These are phyloP conservation scores for Pseudocercospora macadamiae DNA, from an alignment of 2,329 filamentous ascomycete genomes.

Conservation along the genomic window DNA sequence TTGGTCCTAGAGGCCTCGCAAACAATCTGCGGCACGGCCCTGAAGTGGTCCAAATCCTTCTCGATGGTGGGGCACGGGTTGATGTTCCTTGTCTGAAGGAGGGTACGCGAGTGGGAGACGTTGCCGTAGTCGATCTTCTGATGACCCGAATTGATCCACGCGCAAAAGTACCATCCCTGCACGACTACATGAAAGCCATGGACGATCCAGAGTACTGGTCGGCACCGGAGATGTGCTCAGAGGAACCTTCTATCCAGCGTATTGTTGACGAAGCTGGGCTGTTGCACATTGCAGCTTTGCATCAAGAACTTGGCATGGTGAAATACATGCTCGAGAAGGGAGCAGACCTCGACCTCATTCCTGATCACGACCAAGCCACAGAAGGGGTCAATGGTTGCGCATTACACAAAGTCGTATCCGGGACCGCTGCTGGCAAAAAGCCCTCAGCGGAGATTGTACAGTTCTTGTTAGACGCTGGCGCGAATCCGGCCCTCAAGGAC, in stretches of 20 bases:
- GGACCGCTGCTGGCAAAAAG: constrained; percentile 8
- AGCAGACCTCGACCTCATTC: constrained; percentile 12
- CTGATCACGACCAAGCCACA: constrained; percentile 6
- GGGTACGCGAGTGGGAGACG: constrained; percentile 13
- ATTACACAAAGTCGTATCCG: constrained; percentile 17
- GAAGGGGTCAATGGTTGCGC: constrained; percentile 17
- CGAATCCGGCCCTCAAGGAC: constrained; percentile 15
- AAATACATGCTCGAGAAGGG: constrained; percentile 11
- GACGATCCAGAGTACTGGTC: constrained; percentile 16
- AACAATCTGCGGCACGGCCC: constrained; percentile 15
- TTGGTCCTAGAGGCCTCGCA: constrained; percentile 14
- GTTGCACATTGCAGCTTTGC: constrained; percentile 15
- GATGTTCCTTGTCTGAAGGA: constrained; percentile 17
- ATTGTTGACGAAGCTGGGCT: constrained; percentile 20
- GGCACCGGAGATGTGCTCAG: constrained; percentile 16
- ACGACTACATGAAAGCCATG: constrained; percentile 16
- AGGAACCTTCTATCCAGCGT: constrained; percentile 13
- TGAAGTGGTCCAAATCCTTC: constrained; percentile 18
- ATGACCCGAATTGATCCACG: constrained; percentile 16
- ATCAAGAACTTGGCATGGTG: constrained; percentile 17
- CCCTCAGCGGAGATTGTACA: constrained; percentile 13
- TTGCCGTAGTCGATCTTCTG: constrained; percentile 13
- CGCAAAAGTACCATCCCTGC: constrained; percentile 14
- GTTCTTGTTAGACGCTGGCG: constrained; percentile 15
- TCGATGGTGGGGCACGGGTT: constrained; percentile 9